These are phyloP conservation scores for Candida nitratophila DNA, from an alignment of 805 yeast species.

Conservation along the genomic window DNA sequence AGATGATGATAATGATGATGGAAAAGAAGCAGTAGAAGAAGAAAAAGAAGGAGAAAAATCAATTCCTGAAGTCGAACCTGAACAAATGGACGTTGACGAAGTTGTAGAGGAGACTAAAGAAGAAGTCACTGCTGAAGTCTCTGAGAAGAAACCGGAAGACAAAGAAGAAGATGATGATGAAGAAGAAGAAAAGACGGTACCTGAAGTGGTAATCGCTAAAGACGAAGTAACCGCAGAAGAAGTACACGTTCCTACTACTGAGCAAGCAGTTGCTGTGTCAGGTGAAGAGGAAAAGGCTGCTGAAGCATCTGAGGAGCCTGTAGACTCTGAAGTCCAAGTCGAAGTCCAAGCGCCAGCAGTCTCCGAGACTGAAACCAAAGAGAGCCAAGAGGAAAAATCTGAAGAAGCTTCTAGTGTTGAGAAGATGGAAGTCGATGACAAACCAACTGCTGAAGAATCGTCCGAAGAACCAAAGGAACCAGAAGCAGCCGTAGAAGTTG, in stretches of 20 bases:
- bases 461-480: no score
- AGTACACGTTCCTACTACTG: no score
- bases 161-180: background rate
- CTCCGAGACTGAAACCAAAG: background rate
- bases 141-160: background rate
- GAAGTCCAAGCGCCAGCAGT: no score
- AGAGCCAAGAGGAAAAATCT: background rate
- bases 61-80: background rate
- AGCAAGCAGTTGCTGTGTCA: no score
- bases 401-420: background rate
- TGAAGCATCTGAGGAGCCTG: background rate
- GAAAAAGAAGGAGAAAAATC: background rate
- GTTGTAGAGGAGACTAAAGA: background rate
- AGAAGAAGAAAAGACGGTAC: background rate
- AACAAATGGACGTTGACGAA: background rate
- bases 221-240: background rate
- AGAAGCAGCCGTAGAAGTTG: no score
- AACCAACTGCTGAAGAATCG: background rate
- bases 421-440: background rate
- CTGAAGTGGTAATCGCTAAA: background rate
- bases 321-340: background rate
- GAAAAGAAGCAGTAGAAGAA: background rate
- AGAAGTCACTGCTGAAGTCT: background rate
- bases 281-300: background rate
- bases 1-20: background rate